Evolutionary conservation across 176 grass and related monocot species (phyloP), one percentile per base, ranked within the genome.

Genomic region (Lolium multiflorum): DNA sequence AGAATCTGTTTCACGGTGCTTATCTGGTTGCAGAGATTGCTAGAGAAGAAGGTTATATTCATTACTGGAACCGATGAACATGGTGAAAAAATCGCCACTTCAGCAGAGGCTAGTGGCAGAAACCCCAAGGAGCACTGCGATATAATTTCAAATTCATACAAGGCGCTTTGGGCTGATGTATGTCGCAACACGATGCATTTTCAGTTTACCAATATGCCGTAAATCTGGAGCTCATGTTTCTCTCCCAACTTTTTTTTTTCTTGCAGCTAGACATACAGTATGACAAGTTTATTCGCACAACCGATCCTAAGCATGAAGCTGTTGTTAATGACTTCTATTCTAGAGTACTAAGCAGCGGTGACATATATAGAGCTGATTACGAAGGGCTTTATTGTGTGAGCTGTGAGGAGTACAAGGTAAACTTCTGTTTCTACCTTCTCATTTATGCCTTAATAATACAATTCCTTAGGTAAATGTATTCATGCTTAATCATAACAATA

Each of bases 401-500:
- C 73, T 98, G 96, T 66, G 96, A 98, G 78, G 96, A 98, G 81
- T 98, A 98, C 84, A 98, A 98, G 93, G 96, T 95, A 85, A 71
- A 66, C 57, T 86, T 92, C 49, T 79, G 24, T 74, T 6, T 90
- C 5, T 70, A 56, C 56, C 15, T 79, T 82, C 65, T 73, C 39
- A 54, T 52, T 26, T 71, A 11, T 0, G 39, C 60, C 49, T 3
- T 46, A 37, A 9, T 44, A 44, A 18, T 11, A 57, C 12, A 81
- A n/a, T 55, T 76, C 64, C 82, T 26, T n/a, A 31, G 14, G 38
- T 22, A 25, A 31, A 71, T 78, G 25, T 56, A 25, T 85, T 17
- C 63, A 75, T 46, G 39, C 44, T 43, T 65, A 48, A 31, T 80
- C 25, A 39, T 84, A n/a, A 18, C 12, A 20, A 57, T 21, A 2